Evolutionary conservation across 192 early-diverging fungal genomes (phyloP).

Genomic region (Thamnidium elegans): DNA sequence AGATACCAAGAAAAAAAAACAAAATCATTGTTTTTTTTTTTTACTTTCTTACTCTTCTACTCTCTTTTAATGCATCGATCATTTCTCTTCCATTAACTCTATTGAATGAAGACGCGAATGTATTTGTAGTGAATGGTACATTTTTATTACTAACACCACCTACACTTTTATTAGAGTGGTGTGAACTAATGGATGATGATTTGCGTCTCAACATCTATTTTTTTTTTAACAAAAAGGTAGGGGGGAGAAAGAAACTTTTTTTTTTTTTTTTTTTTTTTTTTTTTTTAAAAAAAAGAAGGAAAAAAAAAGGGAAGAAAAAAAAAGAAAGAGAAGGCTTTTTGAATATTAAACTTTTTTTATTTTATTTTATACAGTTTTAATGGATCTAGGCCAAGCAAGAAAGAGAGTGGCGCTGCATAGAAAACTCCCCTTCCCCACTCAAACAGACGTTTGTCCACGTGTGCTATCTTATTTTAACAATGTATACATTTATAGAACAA

Average conservation of each 20-base stretch:
- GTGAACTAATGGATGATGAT: conserved; percentile 12
- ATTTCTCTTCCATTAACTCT: conserved; percentile 7
- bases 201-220: conserved; percentile 18
- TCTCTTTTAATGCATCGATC: conserved; percentile 10
- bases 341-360: conserved; percentile 8
- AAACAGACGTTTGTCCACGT: conserved; percentile 21
- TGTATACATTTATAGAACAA: too few species aligned
- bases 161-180: conserved; percentile 3
- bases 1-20: background rate
- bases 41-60: conserved; percentile 6
- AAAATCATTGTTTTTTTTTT: background rate
- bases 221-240: background rate
- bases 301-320: conserved; percentile 15
- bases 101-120: background rate
- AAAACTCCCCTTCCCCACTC: background rate
- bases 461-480: background rate
- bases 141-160: background rate
- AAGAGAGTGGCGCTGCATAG: background rate
- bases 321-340: background rate
- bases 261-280: background rate
- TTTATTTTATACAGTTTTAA: conserved; percentile 6
- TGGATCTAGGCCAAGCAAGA: background rate
- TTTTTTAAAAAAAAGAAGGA: background rate
- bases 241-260: background rate
- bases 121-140: background rate